Conservation (phyloP, 2,329 filamentous ascomycete genomes). For the Chaetomium olivaceum region DNA sequence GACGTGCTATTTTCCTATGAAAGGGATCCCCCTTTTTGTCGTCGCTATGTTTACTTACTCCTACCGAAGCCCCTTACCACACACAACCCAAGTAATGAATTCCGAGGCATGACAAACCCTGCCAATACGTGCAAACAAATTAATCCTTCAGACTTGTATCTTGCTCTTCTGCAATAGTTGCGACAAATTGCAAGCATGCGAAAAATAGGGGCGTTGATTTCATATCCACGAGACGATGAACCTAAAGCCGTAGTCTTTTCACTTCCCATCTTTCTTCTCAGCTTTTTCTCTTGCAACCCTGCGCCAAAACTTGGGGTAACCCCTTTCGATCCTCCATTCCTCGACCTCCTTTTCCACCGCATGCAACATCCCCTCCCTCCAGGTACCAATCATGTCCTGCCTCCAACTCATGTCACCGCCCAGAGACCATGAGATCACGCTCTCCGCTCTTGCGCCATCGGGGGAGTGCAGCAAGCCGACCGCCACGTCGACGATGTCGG, state of each 20-base stretch:
- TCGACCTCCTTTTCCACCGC: slow-evolving; percentile 40
- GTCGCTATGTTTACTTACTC: background rate
- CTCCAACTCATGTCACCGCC: slow-evolving; percentile 39
- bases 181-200: background rate
- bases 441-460: slow-evolving; percentile 50
- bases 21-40: background rate
- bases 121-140: too few species aligned
- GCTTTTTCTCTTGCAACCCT: slow-evolving; percentile 30
- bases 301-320: slow-evolving; percentile 40
- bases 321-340: slow-evolving; percentile 38
- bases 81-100: background rate
- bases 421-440: slow-evolving; percentile 45
- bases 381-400: slow-evolving; percentile 43
- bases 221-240: too few species aligned
- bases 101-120: too few species aligned
- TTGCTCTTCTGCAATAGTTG: too few species aligned
- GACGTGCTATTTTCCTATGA: slow-evolving; percentile 15
- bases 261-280: background rate
- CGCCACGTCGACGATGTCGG: slow-evolving; percentile 46
- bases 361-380: slow-evolving; percentile 42
- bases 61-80: background rate
- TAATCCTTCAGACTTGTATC: too few species aligned
- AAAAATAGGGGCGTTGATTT: too few species aligned
- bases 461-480: slow-evolving; percentile 47
- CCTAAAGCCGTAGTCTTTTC: background rate